A percentile compares a stretch with the other conserved stretches of the same genome.
These are phyloP conservation scores for Iodosphaeria phyllophila DNA, from an alignment of 2,329 filamentous ascomycete species.

Conservation along the genomic window DNA sequence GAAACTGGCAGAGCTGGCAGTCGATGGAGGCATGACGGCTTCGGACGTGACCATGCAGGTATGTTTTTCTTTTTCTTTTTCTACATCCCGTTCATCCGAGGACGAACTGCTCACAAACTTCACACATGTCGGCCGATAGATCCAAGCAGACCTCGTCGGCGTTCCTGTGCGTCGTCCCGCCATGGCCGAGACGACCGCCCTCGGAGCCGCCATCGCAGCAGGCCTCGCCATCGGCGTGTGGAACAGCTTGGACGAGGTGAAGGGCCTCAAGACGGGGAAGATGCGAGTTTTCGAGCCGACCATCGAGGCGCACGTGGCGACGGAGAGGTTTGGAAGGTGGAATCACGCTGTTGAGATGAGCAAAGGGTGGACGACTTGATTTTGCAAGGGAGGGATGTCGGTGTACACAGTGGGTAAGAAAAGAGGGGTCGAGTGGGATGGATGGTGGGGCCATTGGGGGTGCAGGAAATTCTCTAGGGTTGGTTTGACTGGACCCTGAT, in stretches of 20 bases:
- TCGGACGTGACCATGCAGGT: slow-evolving; percentile 84
- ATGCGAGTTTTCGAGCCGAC: slow-evolving; percentile 50
- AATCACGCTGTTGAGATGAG: slow-evolving; percentile 40
- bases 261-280: slow-evolving; percentile 48
- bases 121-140: no score
- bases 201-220: slow-evolving; percentile 81
- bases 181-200: slow-evolving; percentile 80
- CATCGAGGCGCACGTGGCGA: slow-evolving; percentile 25
- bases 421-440: no score
- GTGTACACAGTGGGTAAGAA: no score
- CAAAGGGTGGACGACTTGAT: slow-evolving; percentile 33
- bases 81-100: no score
- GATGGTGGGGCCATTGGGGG: no score
- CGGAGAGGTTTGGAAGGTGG: slow-evolving; percentile 31
- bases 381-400: no score
- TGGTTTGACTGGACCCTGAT: no score
- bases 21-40: slow-evolving; percentile 80
- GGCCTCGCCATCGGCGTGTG: slow-evolving; percentile 59
- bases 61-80: no score
- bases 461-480: no score
- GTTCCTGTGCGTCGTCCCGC: slow-evolving; percentile 69
- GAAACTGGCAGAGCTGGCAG: slow-evolving; percentile 54
- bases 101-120: no score
- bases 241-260: slow-evolving; percentile 57
- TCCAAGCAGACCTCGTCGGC: slow-evolving; percentile 67